Base-by-base conservation (phyloP, 1,139 yeast genomes). In the Candida sojae region DNA sequence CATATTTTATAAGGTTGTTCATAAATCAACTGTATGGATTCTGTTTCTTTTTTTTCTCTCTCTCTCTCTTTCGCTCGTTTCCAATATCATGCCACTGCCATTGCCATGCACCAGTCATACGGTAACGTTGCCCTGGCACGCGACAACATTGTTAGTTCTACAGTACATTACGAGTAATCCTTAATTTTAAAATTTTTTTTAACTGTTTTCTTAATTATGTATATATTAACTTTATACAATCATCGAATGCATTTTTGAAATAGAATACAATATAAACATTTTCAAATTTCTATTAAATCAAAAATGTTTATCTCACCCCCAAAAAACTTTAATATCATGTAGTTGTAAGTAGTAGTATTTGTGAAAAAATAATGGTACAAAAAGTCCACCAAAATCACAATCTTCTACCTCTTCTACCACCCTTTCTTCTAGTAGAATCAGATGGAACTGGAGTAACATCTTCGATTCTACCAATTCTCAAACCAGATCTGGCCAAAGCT, bases 321-420 rank as follows among this genome's bases (percentile, higher is more conserved):
- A 11, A 31, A 25, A 17, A 13, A 10, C 42, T 29, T 29, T 31
- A 39, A 17, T 34, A 36, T 36, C 29, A 36, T 36, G 39, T 36
- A 36, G 39, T n/a, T 5, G 25, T 35, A n/a, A 36, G 30, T 33
- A 41, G 38, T 29, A 41, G 28, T 29, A 39, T 26, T 17, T 29
- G 21, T 29, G 13, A 39, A 29, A 30, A 39, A n/a, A 23, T 12
- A 33, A 32, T 41, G 17, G 43, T 32, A 32, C 3, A 17, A 17
- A 17, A 17, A 17, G 3, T 17, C 21, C 21, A 31, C 12, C 41
- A 42, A 42, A 48, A 51, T 50, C 84, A 92, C 83, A 92, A 88
- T 88, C 99, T 91, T 88, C 99, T 93, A 92, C 99, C 99, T 88
- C 99, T 92, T 86, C 99, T 95, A 89, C 99, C 99, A 90, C 99